These are phyloP conservation scores for Podospora australis DNA, from an alignment of 495 filamentous ascomycete species.

Conservation along the genomic window DNA sequence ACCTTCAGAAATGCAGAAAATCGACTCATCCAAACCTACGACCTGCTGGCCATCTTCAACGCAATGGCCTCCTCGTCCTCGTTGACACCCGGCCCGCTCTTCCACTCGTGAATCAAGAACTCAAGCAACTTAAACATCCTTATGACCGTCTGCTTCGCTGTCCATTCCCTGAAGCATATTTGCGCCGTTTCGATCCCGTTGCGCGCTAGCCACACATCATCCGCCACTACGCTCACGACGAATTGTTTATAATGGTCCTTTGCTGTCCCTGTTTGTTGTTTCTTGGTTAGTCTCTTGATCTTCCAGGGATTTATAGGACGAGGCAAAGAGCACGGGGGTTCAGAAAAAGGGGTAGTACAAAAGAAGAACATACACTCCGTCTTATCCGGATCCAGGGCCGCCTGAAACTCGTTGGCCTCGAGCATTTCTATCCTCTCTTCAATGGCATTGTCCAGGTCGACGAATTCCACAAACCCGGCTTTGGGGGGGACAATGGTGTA, in stretches of 20 bases:
- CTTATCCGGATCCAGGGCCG: constrained; percentile 5
- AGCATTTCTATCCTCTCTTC: constrained; percentile 1
- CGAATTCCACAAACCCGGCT: background rate
- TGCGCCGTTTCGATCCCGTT: background rate
- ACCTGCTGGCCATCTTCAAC: no score
- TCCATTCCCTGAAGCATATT: background rate
- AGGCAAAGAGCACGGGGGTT: no score
- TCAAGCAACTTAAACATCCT: constrained; percentile 6
- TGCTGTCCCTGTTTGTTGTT: background rate
- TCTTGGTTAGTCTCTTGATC: background rate
- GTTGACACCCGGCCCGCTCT: background rate
- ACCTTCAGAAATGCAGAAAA: no score
- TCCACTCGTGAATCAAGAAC: constrained; percentile 9
- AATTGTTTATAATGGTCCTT: constrained; percentile 13
- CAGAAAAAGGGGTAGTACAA: no score
- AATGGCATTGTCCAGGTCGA: constrained; percentile 5
- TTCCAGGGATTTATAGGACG: no score
- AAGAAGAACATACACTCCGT: constrained; percentile 9
- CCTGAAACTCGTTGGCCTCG: background rate
- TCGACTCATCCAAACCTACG: no score
- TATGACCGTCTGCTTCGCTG: background rate
- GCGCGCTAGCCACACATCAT: constrained; percentile 1
- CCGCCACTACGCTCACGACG: constrained; percentile 6
- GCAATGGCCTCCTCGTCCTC: background rate
- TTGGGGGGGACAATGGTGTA: constrained; percentile 2